Conservation (phyloP, 306 rosid species). For the Cucumis cinereus region DNA sequence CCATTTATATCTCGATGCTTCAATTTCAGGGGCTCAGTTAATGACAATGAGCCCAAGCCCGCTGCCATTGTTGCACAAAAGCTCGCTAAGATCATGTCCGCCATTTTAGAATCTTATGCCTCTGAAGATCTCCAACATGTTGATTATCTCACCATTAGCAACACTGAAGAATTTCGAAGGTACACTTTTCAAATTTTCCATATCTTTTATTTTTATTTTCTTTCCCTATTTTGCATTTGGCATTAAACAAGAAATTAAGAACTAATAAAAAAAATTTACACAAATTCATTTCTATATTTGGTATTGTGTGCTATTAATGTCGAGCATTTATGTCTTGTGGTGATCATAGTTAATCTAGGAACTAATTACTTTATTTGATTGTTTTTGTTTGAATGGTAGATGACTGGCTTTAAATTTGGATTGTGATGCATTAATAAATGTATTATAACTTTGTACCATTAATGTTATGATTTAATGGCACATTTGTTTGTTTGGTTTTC, state of each 20-base stretch:
- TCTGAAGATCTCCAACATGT: constrained; percentile 51
- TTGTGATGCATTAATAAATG: not conserved
- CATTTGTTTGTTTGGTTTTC: no score
- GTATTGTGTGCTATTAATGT: not conserved
- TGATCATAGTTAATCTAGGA: not conserved
- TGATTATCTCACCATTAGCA: constrained; percentile 64
- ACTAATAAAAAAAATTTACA: no score
- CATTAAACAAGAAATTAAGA: not conserved
- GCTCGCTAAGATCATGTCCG: constrained; percentile 73
- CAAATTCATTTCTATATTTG: not conserved
- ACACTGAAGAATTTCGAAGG: constrained; percentile 95
- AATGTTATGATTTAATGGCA: no score
- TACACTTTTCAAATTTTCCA: not conserved
- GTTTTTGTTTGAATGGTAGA: not conserved
- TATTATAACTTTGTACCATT: no score
- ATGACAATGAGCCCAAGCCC: constrained; percentile 53
- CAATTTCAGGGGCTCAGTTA: constrained; percentile 48
- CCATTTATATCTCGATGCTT: constrained; percentile 52
- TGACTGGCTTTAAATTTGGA: not conserved
- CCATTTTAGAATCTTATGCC: constrained; percentile 82
- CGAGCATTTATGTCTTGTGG: not conserved
- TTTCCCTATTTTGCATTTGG: not conserved
- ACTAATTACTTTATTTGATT: not conserved
- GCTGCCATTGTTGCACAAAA: constrained; percentile 41
- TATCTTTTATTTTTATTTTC: not conserved